phyloP scores from a whole-genome alignment of 805 yeast species.

The Wickerhamiella qilinensis region DNA sequence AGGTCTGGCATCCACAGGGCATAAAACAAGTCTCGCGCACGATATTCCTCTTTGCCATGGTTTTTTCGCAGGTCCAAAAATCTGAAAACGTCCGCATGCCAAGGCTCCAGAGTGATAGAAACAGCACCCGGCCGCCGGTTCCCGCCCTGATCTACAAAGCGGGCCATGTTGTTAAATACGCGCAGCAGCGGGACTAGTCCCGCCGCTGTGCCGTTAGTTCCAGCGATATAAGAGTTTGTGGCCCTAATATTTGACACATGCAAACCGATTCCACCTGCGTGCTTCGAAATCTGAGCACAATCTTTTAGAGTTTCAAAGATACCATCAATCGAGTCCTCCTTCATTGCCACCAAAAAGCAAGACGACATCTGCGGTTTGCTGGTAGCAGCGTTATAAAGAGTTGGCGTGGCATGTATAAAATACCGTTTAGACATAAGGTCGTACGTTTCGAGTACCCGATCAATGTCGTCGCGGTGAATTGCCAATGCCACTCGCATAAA shows the following conservation, averaged over 20 bases:
- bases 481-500: slow-evolving; percentile 82
- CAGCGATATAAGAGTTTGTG: slow-evolving; percentile 68
- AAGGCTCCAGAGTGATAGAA: slow-evolving; percentile 82
- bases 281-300: slow-evolving; percentile 75
- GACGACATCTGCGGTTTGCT: slow-evolving; percentile 68
- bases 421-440: slow-evolving; percentile 65
- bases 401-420: slow-evolving; percentile 89
- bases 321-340: slow-evolving; percentile 85
- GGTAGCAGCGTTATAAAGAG: slow-evolving; percentile 81
- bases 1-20: slow-evolving; percentile 90
- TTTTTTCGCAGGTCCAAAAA: slow-evolving; percentile 73
- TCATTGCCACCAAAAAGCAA: slow-evolving; percentile 77
- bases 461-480: slow-evolving; percentile 53
- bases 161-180: slow-evolving; percentile 83
- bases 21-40: slow-evolving; percentile 83
- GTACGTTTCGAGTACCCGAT: slow-evolving; percentile 58
- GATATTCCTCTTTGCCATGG: slow-evolving; percentile 82
- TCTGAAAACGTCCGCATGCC: slow-evolving; percentile 84
- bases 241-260: slow-evolving; percentile 75
- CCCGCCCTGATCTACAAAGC: slow-evolving; percentile 95
- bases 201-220: slow-evolving; percentile 72
- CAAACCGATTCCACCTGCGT: slow-evolving; percentile 88
- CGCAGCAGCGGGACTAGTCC: slow-evolving; percentile 89
- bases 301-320: slow-evolving; percentile 74
- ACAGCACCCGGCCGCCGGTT: slow-evolving; percentile 94